A percentile compares a stretch with the other conserved stretches of the same genome.
Conservation (phyloP, 306 rosid genomes). For the Sechiopsis laciniata region DNA sequence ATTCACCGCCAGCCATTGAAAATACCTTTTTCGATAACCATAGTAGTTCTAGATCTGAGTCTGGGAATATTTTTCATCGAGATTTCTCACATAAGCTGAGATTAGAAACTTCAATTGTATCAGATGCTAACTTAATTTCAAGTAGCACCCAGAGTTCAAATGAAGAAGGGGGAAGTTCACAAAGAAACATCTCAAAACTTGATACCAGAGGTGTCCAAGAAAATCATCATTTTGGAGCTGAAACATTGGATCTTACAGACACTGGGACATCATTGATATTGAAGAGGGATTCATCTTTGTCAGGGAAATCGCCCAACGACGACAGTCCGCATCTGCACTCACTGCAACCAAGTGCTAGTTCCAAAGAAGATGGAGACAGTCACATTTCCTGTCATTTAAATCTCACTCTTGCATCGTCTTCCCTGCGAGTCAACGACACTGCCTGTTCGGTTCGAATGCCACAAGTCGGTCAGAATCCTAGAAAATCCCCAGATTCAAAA, state of each 20-base stretch:
- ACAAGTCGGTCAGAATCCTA: conserved; percentile 48
- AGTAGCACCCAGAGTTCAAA: conserved; percentile 80
- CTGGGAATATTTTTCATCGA: conserved; percentile 67
- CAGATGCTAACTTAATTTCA: conserved; percentile 76
- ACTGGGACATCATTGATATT: conserved; percentile 79
- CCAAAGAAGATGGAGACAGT: conserved; percentile 74
- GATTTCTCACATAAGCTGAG: conserved; percentile 77
- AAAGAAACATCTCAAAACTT: conserved; percentile 48
- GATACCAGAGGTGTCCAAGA: conserved; percentile 49
- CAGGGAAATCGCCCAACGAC: conserved; percentile 34
- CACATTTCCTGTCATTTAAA: conserved; percentile 79
- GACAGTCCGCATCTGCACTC: conserved; percentile 49
- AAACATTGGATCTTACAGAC: conserved; percentile 80
- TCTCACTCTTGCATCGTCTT: conserved; percentile 72
- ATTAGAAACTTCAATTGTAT: conserved; percentile 71
- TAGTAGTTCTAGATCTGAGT: conserved; percentile 54
- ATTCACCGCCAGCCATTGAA: conserved; percentile 43
- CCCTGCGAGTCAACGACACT: conserved; percentile 46
- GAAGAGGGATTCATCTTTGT: conserved; percentile 61
- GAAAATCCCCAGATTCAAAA: conserved; percentile 47
- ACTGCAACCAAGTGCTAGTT: conserved; percentile 46
- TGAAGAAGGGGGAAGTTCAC: conserved; percentile 61
- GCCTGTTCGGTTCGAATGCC: conserved; percentile 48
- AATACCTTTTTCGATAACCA: conserved; percentile 57
- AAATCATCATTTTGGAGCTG: conserved; percentile 48